Base-by-base conservation (phyloP, 2,329 filamentous ascomycete species). In the Monosporascus sp. region DNA sequence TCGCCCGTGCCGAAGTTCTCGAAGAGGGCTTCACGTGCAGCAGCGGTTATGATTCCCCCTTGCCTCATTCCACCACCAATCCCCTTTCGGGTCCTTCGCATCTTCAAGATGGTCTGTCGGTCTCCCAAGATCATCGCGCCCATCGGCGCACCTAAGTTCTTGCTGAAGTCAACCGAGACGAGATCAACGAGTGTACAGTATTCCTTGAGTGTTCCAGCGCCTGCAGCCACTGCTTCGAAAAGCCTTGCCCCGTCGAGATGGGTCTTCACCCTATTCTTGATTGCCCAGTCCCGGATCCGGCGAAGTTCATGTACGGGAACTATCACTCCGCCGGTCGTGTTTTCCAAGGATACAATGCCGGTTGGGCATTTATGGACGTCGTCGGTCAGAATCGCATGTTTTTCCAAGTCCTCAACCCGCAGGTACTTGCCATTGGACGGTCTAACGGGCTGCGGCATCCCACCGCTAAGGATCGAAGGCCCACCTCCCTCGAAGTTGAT, bases 321-420 rank as follows among this genome's bases (percentile, higher is more conserved):
- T 45, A 96, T 77, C 62, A 85, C 84, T 24, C 91, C 91, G 52
- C 83, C 82, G 48, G 96, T 79, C 1, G 92, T 96, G 67, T 96
- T 96, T 66, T 97, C 91, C 47, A 96, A 75, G 56, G 82, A 85
- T 60, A 97, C 89, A 49, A 96, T 81, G 45, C 82, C 82, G 0
- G 91, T 96, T 0, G 91, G 90, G 63, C 88, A 91, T 35, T 78
- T 76, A 67, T 96, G 90, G 20, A 94, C 80, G 61, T 95, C 83
- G 51, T 88, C 80, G 58, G 78, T 75, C 0, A 91, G 66, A 0
- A 87, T 77, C 5, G 81, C 82, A 57, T 88, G 74, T 56, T 82
- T 78, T 65, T 85, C 70, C 15, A 96, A 72, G 62, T 96, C 92
- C 62, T 89, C 85, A 9, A 93, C 76, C 0, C 88, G 92, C 43